Evolutionary conservation across 169 alveolate species (phyloP), one percentile per base, ranked within the genome.

Genomic region (Toxoplasma gondii): DNA sequence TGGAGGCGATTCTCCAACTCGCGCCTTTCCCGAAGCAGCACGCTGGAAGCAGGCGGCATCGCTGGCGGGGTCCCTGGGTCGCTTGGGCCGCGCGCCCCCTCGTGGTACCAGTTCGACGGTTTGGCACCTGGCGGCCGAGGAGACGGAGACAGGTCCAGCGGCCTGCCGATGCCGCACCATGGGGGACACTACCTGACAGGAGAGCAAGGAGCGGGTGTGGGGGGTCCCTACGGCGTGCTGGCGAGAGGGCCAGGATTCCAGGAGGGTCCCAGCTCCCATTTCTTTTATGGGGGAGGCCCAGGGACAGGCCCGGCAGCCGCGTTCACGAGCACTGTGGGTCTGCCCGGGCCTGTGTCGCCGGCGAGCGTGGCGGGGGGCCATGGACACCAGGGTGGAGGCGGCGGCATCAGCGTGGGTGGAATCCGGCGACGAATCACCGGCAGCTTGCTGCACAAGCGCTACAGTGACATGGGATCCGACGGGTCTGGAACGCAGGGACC

Each of bases 121-220:
- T 4, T 19, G 5, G 74, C 34, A 31, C 29, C 29, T 4, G 74
- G 74, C 7, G 74, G 74, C 7, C 74, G 74, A 16, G 74, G 74
- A 64, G 74, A 64, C 74, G 74, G 74, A 64, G 74, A 64, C 74
- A 64, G 74, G n/a, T 16, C 74, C n/a, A 27, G 74, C 74, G 74
- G 7, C 9, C 24, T 16, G 34, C 34, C 34, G 34, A 64, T 31
- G 24, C 34, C 34, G 24, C 74, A 64, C 74, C 74, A 64, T 31
- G 74, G 74, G 31, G 74, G 74, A 31, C 74, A 16, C 74, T 64
- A 64, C 74, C 34, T 16, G 9, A 7, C 74, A 16, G 74, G 34
- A 4, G 74, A 27, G 34, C 74, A 27, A 27, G n/a, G 74, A 31
- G 4, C n/a, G 74, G 29, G n/a, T 7, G 7, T 31, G 74, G 74